Percentiles rank a stretch among this genome's conserved stretches.
phyloP scores from a whole-genome alignment of 306 rosid species.

The Fagus crenata region DNA sequence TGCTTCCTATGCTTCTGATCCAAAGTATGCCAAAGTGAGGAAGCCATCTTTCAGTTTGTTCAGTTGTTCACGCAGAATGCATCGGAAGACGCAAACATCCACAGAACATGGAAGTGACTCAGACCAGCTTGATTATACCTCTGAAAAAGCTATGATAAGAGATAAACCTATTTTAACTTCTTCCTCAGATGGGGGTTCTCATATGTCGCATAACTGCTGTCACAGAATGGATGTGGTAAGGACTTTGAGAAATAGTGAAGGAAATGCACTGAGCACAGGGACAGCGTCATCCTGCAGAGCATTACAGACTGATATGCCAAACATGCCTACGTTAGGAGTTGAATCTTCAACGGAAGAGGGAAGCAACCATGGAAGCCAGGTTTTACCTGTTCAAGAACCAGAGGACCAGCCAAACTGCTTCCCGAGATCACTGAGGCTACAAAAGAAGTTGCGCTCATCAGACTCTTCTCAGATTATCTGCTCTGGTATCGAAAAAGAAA shows the following conservation, averaged over 20 bases:
- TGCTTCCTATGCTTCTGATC: slow-evolving; percentile 39
- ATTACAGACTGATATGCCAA: slow-evolving; percentile 34
- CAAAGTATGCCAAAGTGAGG: slow-evolving; percentile 48
- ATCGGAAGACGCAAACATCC: slow-evolving; percentile 38
- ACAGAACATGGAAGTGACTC: slow-evolving; percentile 50
- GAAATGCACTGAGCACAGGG: slow-evolving; percentile 61
- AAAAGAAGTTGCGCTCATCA: slow-evolving; percentile 41
- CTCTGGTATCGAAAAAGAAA: slow-evolving; percentile 32
- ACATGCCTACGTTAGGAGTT: slow-evolving; percentile 32
- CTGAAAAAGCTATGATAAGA: slow-evolving; percentile 46
- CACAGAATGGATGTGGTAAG: slow-evolving; percentile 40
- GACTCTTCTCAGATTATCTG: slow-evolving; percentile 39
- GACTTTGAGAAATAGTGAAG: slow-evolving; percentile 57
- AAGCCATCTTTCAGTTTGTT: slow-evolving; percentile 58
- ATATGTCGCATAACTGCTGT: slow-evolving; percentile 36
- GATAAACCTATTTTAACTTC: slow-evolving; percentile 37
- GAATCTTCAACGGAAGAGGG: slow-evolving; percentile 42
- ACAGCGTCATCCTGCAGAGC: slow-evolving; percentile 37
- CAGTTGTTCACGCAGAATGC: slow-evolving; percentile 56
- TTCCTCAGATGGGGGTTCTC: slow-evolving; percentile 44
- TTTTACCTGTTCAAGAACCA: slow-evolving; percentile 37
- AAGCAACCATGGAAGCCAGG: slow-evolving; percentile 34
- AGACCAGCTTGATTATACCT: slow-evolving; percentile 39
- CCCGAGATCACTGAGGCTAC: slow-evolving; percentile 49
- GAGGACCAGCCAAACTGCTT: slow-evolving; percentile 57